These are phyloP conservation scores for Eucalyptus pauciflora DNA, from an alignment of 345 rosid genomes.

Conservation along the genomic window DNA sequence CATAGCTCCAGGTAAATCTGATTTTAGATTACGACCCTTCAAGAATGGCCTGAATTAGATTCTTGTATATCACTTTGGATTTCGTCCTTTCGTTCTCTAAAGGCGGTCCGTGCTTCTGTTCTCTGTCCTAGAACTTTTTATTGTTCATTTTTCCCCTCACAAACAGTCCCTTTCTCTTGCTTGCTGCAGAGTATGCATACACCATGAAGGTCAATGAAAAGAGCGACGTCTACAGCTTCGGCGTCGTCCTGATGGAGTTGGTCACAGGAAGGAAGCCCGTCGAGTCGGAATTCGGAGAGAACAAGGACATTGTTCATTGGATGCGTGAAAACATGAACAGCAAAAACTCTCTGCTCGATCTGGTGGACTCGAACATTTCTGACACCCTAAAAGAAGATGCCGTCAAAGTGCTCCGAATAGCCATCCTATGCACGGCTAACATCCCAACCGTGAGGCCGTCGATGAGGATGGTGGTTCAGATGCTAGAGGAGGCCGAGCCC, in stretches of 20 bases:
- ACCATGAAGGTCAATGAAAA: constrained; percentile 44
- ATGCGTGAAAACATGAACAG: constrained; percentile 20
- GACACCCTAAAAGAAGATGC: constrained; percentile 36
- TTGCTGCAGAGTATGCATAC: constrained; percentile 58
- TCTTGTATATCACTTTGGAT: background rate
- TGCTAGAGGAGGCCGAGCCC: constrained; percentile 62
- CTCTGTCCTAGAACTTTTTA: background rate
- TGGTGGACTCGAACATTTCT: constrained; percentile 37
- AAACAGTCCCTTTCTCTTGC: background rate
- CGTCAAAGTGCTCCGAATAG: constrained; percentile 45
- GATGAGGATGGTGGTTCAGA: constrained; percentile 71
- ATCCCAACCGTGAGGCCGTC: constrained; percentile 55
- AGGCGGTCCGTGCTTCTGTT: background rate
- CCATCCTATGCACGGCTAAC: constrained; percentile 48
- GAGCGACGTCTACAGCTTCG: constrained; percentile 87
- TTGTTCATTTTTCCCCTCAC: background rate
- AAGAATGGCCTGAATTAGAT: background rate
- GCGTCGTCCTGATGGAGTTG: constrained; percentile 79
- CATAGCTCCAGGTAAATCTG: constrained; percentile 76
- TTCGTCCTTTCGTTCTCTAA: background rate
- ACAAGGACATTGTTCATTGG: constrained; percentile 62
- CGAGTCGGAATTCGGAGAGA: constrained; percentile 59
- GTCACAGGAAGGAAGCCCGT: constrained; percentile 66
- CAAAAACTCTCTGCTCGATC: constrained; percentile 22
- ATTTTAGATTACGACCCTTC: background rate